Evolutionary conservation across 1,284 basidiomycete genomes (phyloP).

Genomic region (Paramarasmius palmivorus): DNA sequence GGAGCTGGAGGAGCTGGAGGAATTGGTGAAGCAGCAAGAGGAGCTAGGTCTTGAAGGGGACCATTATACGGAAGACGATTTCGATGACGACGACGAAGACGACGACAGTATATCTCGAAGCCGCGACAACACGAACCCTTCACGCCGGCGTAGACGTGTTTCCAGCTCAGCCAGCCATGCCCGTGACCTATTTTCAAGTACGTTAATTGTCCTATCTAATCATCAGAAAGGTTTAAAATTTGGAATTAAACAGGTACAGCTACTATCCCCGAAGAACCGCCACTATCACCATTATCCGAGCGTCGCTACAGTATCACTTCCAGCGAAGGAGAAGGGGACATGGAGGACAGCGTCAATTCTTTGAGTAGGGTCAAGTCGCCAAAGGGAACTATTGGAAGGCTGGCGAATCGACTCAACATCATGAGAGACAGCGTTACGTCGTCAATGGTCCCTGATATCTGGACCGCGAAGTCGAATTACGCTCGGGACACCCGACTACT

Average conservation of each 20-base stretch:
- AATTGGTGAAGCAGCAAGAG: conserved; percentile 68
- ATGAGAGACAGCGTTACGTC: conserved; percentile 56
- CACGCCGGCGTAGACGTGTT: conserved; percentile 18
- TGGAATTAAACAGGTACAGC: background rate
- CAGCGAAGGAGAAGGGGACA: conserved; percentile 44
- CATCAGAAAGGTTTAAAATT: background rate
- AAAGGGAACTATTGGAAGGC: conserved; percentile 41
- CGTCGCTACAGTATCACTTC: conserved; percentile 58
- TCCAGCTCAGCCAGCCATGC: conserved; percentile 22
- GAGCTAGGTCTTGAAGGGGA: conserved; percentile 57
- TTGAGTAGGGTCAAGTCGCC: conserved; percentile 25
- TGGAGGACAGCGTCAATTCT: conserved; percentile 41
- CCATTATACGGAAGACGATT: conserved; percentile 58
- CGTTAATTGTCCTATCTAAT: background rate
- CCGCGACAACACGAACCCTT: conserved; percentile 12
- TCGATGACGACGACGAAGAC: conserved; percentile 68
- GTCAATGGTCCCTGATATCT: conserved; percentile 49
- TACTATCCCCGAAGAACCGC: background rate
- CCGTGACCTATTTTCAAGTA: conserved; percentile 7
- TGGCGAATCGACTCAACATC: conserved; percentile 50
- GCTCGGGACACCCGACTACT: conserved; percentile 88
- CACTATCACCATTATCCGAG: background rate
- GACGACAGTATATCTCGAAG: conserved; percentile 42
- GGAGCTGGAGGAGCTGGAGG: conserved; percentile 65
- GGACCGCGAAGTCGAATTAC: conserved; percentile 83